Percentiles rank a stretch among this genome's conserved stretches.
phyloP scores from a whole-genome alignment of 331 rosid species.

The Spiraea crenata region DNA sequence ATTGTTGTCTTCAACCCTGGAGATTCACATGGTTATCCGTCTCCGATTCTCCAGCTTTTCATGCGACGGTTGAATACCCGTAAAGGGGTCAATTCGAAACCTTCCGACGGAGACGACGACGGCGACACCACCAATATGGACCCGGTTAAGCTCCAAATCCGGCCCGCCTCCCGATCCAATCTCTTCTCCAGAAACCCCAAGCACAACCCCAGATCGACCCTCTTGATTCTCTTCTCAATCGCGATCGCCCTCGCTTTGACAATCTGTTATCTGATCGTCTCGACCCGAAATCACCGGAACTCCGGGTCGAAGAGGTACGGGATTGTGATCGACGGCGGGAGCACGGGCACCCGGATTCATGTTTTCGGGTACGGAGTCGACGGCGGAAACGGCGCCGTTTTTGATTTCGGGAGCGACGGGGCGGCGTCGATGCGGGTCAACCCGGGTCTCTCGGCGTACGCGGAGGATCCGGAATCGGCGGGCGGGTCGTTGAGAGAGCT shows the following conservation, averaged over 20 bases:
- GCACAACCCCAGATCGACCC: conserved; percentile 19
- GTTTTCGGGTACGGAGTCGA: conserved; percentile 48
- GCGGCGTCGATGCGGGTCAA: conserved; percentile 60
- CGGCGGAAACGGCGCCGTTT: conserved; percentile 25
- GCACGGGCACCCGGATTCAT: conserved; percentile 85
- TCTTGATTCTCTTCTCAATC: conserved; percentile 26
- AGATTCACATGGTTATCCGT: conserved; percentile 37
- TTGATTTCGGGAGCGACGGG: conserved; percentile 54
- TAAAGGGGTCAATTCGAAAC: conserved; percentile 36
- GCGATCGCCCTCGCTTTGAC: conserved; percentile 35
- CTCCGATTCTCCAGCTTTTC: conserved; percentile 13
- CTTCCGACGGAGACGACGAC: background rate
- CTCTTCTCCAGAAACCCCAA: conserved; percentile 57
- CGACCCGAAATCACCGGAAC: conserved; percentile 1
- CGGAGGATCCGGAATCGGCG: conserved; percentile 54
- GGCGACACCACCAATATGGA: conserved; percentile 42
- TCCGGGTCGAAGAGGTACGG: conserved; percentile 35
- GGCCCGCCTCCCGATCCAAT: conserved; percentile 57
- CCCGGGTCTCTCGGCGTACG: conserved; percentile 76
- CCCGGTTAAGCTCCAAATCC: conserved; percentile 56
- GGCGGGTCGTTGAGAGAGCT: conserved; percentile 59
- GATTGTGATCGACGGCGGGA: conserved; percentile 83
- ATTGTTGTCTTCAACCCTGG: background rate
- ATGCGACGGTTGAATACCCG: conserved; percentile 89
- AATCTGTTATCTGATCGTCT: conserved; percentile 32